Evolutionary conservation across 2,329 filamentous ascomycete species (phyloP).

Genomic region (Mycogone perniciosa): DNA sequence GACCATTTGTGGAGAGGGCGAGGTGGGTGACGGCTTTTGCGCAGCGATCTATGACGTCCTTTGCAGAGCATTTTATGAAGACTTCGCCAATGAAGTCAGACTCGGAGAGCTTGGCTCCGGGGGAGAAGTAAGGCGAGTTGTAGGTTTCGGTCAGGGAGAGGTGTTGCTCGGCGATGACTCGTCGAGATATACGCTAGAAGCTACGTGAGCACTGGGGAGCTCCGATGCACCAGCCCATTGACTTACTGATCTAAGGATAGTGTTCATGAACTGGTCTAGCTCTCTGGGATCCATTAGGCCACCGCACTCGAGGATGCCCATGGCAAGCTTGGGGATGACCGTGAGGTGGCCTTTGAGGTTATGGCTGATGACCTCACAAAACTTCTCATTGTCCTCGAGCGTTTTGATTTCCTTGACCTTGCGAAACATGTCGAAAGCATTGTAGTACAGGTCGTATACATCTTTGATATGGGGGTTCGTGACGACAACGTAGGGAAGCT

Average conservation of each 20-base stretch:
- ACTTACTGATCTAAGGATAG: constrained; percentile 75
- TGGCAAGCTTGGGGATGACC: constrained; percentile 89
- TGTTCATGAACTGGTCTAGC: constrained; percentile 93
- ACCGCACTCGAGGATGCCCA: constrained; percentile 87
- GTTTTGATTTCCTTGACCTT: constrained; percentile 77
- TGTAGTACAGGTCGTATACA: constrained; percentile 95
- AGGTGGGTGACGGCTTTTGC: constrained; percentile 69
- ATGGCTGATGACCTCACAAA: constrained; percentile 73
- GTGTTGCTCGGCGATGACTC: constrained; percentile 97
- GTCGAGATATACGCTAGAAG: constrained; percentile 75
- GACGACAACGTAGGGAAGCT: constrained; percentile 88
- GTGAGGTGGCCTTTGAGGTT: constrained; percentile 83
- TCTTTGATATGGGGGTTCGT: constrained; percentile 91
- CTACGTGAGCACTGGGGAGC: neutral
- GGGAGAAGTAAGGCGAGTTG: constrained; percentile 83
- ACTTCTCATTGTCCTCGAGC: constrained; percentile 80
- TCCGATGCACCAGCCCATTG: no score
- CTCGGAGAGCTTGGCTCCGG: constrained; percentile 63
- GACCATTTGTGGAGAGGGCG: constrained; percentile 67
- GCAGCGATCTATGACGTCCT: constrained; percentile 80
- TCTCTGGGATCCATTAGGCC: constrained; percentile 73
- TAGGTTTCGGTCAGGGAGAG: constrained; percentile 92
- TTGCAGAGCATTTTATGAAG: constrained; percentile 86
- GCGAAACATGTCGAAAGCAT: constrained; percentile 88
- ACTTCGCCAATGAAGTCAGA: constrained; percentile 92